These are phyloP conservation scores for Aureoboletus auriporus DNA, from an alignment of 768 basidiomycete genomes.

Conservation along the genomic window DNA sequence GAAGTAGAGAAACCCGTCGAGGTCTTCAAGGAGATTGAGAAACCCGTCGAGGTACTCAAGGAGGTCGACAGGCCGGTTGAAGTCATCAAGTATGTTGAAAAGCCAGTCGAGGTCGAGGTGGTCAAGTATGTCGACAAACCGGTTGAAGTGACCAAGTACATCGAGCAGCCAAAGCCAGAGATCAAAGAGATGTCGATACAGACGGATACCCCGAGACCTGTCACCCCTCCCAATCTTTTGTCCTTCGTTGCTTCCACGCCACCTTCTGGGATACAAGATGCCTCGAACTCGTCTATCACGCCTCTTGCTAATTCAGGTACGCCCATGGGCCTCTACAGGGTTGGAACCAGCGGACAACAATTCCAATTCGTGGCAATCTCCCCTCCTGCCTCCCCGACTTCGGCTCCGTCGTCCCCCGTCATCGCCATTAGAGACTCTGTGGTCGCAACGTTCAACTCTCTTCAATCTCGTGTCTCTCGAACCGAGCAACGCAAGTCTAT, in stretches of 20 bases:
- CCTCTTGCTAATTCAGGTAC: conserved; percentile 29
- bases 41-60: conserved; percentile 18
- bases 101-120: conserved; percentile 25
- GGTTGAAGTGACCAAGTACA: conserved; percentile 19
- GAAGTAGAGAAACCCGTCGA: conserved; percentile 21
- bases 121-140: conserved; percentile 34
- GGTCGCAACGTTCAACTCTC: conserved; percentile 39
- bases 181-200: conserved; percentile 74
- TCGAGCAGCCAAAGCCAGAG: conserved; percentile 53
- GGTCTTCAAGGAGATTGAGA: conserved; percentile 23
- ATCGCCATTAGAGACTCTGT: conserved; percentile 49
- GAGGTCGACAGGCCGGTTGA: conserved; percentile 32
- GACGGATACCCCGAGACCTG: conserved; percentile 53
- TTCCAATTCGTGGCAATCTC: conserved; percentile 62
- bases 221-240: conserved; percentile 30
- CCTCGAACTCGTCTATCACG: conserved; percentile 29
- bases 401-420: conserved; percentile 31
- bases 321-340: conserved; percentile 47
- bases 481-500: conserved; percentile 69
- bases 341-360: conserved; percentile 52
- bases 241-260: conserved; percentile 24
- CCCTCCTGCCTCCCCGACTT: conserved; percentile 26
- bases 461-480: conserved; percentile 47
- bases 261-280: conserved; percentile 19
- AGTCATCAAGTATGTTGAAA: conserved; percentile 30